A percentile compares a stretch with the other conserved stretches of the same genome.
These are phyloP conservation scores for Graphilbum ipis-grandicollis DNA, from an alignment of 2,329 filamentous ascomycete genomes.

Conservation along the genomic window DNA sequence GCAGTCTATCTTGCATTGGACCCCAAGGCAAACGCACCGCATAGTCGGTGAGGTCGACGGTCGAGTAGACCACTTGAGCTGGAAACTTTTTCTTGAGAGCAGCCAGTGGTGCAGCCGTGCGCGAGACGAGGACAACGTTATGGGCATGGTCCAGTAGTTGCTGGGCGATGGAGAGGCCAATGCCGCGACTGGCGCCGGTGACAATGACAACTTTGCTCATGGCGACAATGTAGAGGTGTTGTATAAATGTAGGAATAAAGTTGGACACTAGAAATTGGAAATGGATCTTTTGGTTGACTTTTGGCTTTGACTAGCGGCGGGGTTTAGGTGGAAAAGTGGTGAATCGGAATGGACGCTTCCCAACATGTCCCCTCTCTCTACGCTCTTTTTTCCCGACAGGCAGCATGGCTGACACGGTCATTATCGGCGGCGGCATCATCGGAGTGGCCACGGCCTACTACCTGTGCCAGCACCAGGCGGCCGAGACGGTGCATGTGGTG, in stretches of 20 bases:
- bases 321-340: too few relatives aligned
- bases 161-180: conserved; percentile 38
- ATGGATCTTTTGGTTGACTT: too few relatives aligned
- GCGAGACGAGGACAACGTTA: conserved; percentile 41
- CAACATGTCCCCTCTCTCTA: too few relatives aligned
- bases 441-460: conserved; percentile 58
- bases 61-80: conserved; percentile 35
- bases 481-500: conserved; percentile 26
- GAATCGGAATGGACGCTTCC: too few relatives aligned
- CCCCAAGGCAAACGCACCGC: too few relatives aligned
- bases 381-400: too few relatives aligned
- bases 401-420: conserved; percentile 37
- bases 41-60: conserved; percentile 32
- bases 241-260: too few relatives aligned
- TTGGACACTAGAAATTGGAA: too few relatives aligned
- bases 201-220: conserved; percentile 45
- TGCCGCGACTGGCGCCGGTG: conserved; percentile 46
- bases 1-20: too few relatives aligned
- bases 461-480: conserved; percentile 32
- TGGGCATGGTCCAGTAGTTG: conserved; percentile 34
- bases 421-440: conserved; percentile 54
- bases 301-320: too few relatives aligned
- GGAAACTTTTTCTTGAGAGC: conserved; percentile 32
- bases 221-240: background rate
- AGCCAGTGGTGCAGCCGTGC: conserved; percentile 31